phyloP scores from a whole-genome alignment of 2,329 filamentous ascomycete genomes.

The Macrophomina phaseolina region DNA sequence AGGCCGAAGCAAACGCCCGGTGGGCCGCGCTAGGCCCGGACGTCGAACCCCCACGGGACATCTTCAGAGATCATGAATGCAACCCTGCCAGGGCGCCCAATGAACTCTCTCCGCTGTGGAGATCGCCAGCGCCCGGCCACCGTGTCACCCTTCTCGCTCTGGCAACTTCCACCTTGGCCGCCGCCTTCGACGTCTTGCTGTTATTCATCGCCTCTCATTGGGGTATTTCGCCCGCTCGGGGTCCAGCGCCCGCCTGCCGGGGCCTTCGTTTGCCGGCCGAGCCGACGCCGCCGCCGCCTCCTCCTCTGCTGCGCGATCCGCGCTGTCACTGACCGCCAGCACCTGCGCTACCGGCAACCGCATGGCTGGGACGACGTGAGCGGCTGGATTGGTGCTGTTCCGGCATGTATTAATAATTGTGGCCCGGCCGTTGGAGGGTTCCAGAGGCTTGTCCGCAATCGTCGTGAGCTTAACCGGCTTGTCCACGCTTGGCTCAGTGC shows the following conservation, averaged over 20 bases:
- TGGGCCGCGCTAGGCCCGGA: slow-evolving; percentile 10
- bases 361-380: neutral
- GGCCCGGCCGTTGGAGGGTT: slow-evolving; percentile 13
- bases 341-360: neutral
- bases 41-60: slow-evolving; percentile 15
- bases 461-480: slow-evolving; percentile 24
- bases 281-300: neutral
- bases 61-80: slow-evolving; percentile 23
- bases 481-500: slow-evolving; percentile 6
- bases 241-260: neutral
- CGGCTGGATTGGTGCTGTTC: slow-evolving; percentile 1
- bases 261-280: neutral
- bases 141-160: slow-evolving; percentile 1
- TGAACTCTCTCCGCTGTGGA: slow-evolving; percentile 1
- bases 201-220: neutral
- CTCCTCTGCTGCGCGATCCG: neutral
- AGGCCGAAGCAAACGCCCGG: slow-evolving; percentile 5
- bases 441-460: slow-evolving; percentile 21
- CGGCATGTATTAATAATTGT: slow-evolving; percentile 17
- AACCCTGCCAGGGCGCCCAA: slow-evolving; percentile 14
- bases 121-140: neutral
- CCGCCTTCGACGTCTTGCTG: slow-evolving; percentile 16
- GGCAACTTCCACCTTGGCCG: slow-evolving; percentile 19
- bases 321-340: neutral
- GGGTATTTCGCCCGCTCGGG: neutral